These are phyloP conservation scores for Chaetomium sp. DNA, from an alignment of 2,329 filamentous ascomycete genomes.

Conservation along the genomic window DNA sequence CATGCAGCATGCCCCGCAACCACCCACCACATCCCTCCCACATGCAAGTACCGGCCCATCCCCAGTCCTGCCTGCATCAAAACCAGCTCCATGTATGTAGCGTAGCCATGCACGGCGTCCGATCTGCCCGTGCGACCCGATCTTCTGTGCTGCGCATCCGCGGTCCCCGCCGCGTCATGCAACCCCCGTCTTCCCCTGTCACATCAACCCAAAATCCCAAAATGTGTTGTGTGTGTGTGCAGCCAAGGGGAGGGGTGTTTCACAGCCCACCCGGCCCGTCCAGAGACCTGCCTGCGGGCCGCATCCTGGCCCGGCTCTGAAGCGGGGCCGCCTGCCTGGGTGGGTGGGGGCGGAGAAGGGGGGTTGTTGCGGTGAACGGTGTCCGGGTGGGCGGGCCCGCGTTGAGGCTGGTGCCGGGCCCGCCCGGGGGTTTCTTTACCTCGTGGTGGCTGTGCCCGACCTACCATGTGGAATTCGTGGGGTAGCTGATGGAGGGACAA, in stretches of 20 bases:
- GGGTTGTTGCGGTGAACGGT: background rate
- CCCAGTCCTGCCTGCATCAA: no score
- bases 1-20: no score
- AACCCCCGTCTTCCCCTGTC: slow-evolving; percentile 4
- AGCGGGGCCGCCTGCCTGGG: no score
- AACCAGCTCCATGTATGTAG: background rate
- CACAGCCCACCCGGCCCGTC: slow-evolving; percentile 19
- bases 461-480: no score
- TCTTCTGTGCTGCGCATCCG: background rate
- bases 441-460: background rate
- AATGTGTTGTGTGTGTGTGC: background rate
- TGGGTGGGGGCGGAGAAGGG: background rate
- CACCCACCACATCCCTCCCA: background rate
- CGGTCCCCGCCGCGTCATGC: background rate
- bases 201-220: background rate
- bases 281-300: background rate
- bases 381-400: background rate
- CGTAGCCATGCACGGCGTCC: background rate
- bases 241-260: slow-evolving; percentile 3
- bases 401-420: background rate
- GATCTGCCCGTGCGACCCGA: background rate
- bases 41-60: background rate
- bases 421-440: no score
- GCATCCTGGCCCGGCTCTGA: background rate
- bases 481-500: no score